Conservation (phyloP, 1,139 yeast species). For the Yamadazyma pseudoaaseri region DNA sequence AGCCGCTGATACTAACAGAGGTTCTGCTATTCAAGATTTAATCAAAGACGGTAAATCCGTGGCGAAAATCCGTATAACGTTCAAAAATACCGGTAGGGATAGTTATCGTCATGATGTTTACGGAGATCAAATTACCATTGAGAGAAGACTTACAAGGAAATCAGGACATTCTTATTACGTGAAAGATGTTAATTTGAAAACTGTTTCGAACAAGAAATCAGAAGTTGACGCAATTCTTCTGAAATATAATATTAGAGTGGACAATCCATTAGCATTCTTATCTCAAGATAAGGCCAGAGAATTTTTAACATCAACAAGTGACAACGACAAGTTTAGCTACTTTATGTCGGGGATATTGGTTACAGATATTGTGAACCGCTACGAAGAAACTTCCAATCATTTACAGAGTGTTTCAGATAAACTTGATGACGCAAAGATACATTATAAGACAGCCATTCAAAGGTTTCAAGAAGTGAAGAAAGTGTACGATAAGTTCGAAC, state of each 20-base stretch:
- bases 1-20: slow-evolving; percentile 89
- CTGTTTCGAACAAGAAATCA: slow-evolving; percentile 57
- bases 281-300: slow-evolving; percentile 95
- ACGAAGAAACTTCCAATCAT: slow-evolving; percentile 40
- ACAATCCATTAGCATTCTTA: slow-evolving; percentile 88
- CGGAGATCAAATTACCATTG: slow-evolving; percentile 70
- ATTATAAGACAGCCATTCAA: slow-evolving; percentile 24
- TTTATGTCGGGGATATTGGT: slow-evolving; percentile 81
- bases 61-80: slow-evolving; percentile 58
- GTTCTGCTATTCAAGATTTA: slow-evolving; percentile 63
- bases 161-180: slow-evolving; percentile 53
- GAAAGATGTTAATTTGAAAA: slow-evolving; percentile 47
- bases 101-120: slow-evolving; percentile 63
- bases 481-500: slow-evolving; percentile 38
- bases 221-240: slow-evolving; percentile 69
- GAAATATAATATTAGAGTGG: slow-evolving; percentile 74
- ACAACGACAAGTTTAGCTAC: slow-evolving; percentile 65
- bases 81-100: slow-evolving; percentile 63
- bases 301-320: slow-evolving; percentile 74
- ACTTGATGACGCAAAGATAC: slow-evolving; percentile 29
- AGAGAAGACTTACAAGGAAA: slow-evolving; percentile 60
- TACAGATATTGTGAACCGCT: slow-evolving; percentile 57
- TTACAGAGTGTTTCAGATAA: slow-evolving; percentile 39
- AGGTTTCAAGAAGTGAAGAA: slow-evolving; percentile 36
- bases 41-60: slow-evolving; percentile 75